Conservation (phyloP, 192 early-diverging fungal genomes). For the Physocladia obscura region DNA sequence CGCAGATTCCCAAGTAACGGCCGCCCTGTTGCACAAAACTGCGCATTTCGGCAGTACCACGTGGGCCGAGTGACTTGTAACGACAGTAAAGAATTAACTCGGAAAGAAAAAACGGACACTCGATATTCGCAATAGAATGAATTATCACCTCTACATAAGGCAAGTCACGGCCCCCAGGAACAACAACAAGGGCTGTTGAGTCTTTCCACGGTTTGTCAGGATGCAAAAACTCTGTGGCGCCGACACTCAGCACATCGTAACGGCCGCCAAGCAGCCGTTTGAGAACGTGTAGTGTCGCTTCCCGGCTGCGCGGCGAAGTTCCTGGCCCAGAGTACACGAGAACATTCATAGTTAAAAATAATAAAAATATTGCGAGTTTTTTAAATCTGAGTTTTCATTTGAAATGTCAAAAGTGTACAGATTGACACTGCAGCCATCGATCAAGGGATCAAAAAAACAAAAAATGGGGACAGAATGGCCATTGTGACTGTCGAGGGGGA, state of each 20-base stretch:
- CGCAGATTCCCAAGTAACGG: constrained; percentile 88
- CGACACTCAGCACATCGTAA: constrained; percentile 89
- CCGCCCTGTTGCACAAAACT: constrained; percentile 75
- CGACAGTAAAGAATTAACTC: too few relatives aligned
- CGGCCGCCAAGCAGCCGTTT: constrained; percentile 71
- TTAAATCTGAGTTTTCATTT: too few relatives aligned
- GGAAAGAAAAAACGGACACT: too few relatives aligned
- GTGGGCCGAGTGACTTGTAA: constrained; percentile 50
- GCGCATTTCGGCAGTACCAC: constrained; percentile 63
- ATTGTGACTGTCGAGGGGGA: background rate
- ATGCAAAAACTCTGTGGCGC: constrained; percentile 61
- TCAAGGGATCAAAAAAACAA: too few relatives aligned
- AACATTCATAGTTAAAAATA: constrained; percentile 62
- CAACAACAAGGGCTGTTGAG: constrained; percentile 79
- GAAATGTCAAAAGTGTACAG: too few relatives aligned
- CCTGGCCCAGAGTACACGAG: constrained; percentile 84
- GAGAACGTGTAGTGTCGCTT: constrained; percentile 69
- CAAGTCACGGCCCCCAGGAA: constrained; percentile 87
- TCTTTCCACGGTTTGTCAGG: constrained; percentile 80
- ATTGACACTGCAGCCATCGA: too few relatives aligned
- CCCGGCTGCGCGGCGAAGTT: constrained; percentile 57
- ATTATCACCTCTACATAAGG: constrained; percentile 62
- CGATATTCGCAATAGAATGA: background rate
- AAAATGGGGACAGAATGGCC: background rate
- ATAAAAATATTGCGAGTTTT: background rate